Evolutionary conservation across 495 filamentous ascomycete species (phyloP), one percentile per base, ranked within the genome.

Genomic region (Hypoxylon subgilvum): DNA sequence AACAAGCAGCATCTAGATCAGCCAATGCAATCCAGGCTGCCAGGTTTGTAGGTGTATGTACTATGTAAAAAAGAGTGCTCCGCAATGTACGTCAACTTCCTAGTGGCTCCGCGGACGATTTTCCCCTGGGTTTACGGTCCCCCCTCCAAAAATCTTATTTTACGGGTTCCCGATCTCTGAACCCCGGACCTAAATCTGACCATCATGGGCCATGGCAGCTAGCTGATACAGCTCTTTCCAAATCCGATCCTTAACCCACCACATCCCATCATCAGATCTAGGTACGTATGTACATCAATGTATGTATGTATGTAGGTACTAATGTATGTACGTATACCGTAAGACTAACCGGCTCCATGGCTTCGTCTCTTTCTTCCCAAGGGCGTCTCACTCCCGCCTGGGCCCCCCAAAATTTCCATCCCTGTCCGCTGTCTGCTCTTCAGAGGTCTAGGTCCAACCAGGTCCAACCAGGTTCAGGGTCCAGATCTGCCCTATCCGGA

Each of bases 161-260:
- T 63, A 69, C 61, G 63, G 63, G 63, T 53, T 66, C 56, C 63
- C 67, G 67, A 69, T 69, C 67, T 67, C 63, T 60, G 45, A 35
- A 28, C 50, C 59, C 55, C 54, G 55, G 52, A 55, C 49, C 36
- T 22, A 30, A 57, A 52, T 63, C 57, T 64, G 28, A 31, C 46
- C 49, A 67, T 61, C 63, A 64, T 63, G 54, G 61, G 64, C 58
- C 63, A 64, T 63, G 54, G 61, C 39, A 64, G 50, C 49, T 31
- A 49, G 48, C 39, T 16, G 25, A 25, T 51, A 49, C 49, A 50
- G n/a, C 25, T 45, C 48, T 49, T 54, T 54, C 53, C 53, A 52
- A 52, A 43, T 36, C 42, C 48, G 53, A 53, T 58, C 46, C 21
- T 53, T 28, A 43, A 32, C 42, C 38, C 49, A 57, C 52, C 36